Percentiles rank a stretch among this genome's conserved stretches.
phyloP scores from a whole-genome alignment of 768 basidiomycete species.

The Pulveroboletus sp. region DNA sequence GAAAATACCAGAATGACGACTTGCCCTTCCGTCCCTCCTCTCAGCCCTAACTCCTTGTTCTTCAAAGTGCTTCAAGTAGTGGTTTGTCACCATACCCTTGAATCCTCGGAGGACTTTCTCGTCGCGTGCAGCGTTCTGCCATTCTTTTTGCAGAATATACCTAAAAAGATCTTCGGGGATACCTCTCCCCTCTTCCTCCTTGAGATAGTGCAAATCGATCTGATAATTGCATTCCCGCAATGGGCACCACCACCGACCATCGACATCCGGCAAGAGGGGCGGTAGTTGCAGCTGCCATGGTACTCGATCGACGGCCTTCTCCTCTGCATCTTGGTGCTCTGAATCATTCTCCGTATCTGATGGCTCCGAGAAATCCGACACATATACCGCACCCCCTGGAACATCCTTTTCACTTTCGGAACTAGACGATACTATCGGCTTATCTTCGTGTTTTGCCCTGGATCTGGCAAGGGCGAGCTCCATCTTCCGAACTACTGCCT shows the following conservation, averaged over 20 bases:
- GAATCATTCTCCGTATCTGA: slow-evolving; percentile 46
- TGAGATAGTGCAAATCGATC: slow-evolving; percentile 46
- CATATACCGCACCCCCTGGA: slow-evolving; percentile 36
- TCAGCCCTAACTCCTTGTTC: slow-evolving; percentile 17
- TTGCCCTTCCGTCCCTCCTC: slow-evolving; percentile 18
- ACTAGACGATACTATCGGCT: slow-evolving; percentile 7
- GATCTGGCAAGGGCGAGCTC: slow-evolving; percentile 13
- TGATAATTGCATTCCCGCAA: slow-evolving; percentile 39
- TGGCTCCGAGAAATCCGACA: slow-evolving; percentile 56
- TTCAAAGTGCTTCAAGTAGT: slow-evolving; percentile 24
- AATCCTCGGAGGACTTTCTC: slow-evolving; percentile 23
- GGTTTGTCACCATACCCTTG: slow-evolving; percentile 20
- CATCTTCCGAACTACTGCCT: slow-evolving; percentile 18
- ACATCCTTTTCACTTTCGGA: slow-evolving; percentile 21
- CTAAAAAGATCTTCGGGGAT: slow-evolving; percentile 20
- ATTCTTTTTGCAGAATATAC: slow-evolving; percentile 32
- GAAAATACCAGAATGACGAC: background rate
- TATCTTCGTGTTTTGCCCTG: background rate
- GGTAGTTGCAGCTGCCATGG: slow-evolving; percentile 35
- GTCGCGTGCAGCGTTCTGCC: slow-evolving; percentile 36
- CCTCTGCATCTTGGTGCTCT: slow-evolving; percentile 15
- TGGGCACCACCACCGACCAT: slow-evolving; percentile 55
- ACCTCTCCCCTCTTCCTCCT: slow-evolving; percentile 29
- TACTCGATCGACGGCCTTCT: slow-evolving; percentile 28
- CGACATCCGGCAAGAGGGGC: slow-evolving; percentile 40